These are phyloP conservation scores for Curvularia sp. DNA, from an alignment of 2,329 filamentous ascomycete genomes.

Conservation along the genomic window DNA sequence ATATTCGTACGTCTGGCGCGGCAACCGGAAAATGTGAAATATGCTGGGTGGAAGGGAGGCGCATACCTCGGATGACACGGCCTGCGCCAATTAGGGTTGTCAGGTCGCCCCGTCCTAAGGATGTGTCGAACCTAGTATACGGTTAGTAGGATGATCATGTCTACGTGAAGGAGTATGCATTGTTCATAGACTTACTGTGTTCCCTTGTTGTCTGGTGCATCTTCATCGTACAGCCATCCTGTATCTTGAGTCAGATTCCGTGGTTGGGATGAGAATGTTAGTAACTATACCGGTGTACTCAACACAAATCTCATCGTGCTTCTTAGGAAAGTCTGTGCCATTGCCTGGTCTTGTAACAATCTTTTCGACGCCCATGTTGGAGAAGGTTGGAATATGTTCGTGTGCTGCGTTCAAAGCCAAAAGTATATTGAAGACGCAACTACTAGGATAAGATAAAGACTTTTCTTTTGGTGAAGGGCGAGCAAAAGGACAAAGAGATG, in stretches of 20 bases:
- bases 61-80: constrained; percentile 82
- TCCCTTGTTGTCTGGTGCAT: constrained; percentile 69
- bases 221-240: constrained; percentile 75
- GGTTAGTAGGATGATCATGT: constrained; percentile 18
- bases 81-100: constrained; percentile 79
- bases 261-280: neutral
- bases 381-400: constrained; percentile 5
- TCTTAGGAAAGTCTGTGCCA: constrained; percentile 64
- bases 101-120: constrained; percentile 78
- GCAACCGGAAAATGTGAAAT: constrained; percentile 10
- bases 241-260: constrained; percentile 19
- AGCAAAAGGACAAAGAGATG: neutral
- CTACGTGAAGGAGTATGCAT: constrained; percentile 1
- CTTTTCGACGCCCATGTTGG: constrained; percentile 69
- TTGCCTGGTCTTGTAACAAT: constrained; percentile 67
- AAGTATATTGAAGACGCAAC: constrained; percentile 1
- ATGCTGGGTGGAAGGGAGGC: constrained; percentile 4
- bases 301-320: constrained; percentile 79
- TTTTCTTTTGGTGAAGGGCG: neutral
- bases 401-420: neutral
- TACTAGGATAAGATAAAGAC: neutral
- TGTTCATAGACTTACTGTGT: constrained; percentile 65
- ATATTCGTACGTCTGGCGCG: constrained; percentile 12
- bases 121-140: constrained; percentile 81
- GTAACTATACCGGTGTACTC: constrained; percentile 73